Evolutionary conservation across 768 basidiomycete species (phyloP), one percentile per base, ranked within the genome.

Genomic region (Pleurotus eryngii): DNA sequence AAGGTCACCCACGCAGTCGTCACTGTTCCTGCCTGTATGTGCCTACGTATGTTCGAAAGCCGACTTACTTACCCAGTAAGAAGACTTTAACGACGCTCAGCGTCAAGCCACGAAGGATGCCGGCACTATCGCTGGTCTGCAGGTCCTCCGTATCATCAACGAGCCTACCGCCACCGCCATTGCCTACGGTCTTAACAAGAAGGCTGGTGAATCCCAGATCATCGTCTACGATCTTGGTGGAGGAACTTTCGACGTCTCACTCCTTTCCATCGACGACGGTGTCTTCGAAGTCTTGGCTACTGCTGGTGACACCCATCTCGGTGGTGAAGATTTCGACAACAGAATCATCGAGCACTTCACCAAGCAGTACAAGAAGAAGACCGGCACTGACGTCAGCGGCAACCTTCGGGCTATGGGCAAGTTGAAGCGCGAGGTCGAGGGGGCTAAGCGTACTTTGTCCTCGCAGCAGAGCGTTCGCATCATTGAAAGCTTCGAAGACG

Each of bases 41-140:
- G 35, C 20, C 18, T 22, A 11, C 48, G 18, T 11, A 3, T 5
- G 26, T 53, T 38, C 35, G 59, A 27, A 8, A 30, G 9, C 7
- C 1, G 9, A 49, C 8, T 47, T 61, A 68, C 50, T 67, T 46
- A 39, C 0, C 8, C 30, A 30, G 7, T 11, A 3, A 2, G 6
- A 30, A 88, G 86, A 95, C 83, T 97, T 96, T 86, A 98, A 98
- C 72, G 95, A 98, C 78, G 95, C 96, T 67, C 96, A 98, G 76
- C 92, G 95, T 70, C 96, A 98, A 73, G 96, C 96, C 14, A 98
- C 96, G 75, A 98, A 98, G 78, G 96, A 98, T 68, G 93, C 96
- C 59, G 94, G 95, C 67, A 87, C 88, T 42, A 97, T 98, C 67
- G 90, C 95, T 42, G 95, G 95, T 70, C 89, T 98, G 55, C 84